These are phyloP conservation scores for Inonotus obliquus DNA, from an alignment of 1,284 basidiomycete genomes.

Conservation along the genomic window DNA sequence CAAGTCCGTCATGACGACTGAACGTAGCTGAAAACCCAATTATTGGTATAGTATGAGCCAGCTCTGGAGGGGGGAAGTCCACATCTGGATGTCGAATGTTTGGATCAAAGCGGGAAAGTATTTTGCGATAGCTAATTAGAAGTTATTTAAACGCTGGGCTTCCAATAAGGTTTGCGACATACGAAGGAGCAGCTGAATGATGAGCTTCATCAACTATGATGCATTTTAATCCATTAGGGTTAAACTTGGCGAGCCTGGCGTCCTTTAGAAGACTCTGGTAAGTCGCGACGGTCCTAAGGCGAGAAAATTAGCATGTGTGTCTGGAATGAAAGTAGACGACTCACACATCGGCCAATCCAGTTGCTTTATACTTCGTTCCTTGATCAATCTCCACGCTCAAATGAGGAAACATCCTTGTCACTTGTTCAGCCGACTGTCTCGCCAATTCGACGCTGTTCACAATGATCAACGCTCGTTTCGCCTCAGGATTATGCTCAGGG, in stretches of 20 bases:
- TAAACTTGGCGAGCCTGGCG: constrained; percentile 75
- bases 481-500: constrained; percentile 37
- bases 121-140: constrained; percentile 60
- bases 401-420: constrained; percentile 61
- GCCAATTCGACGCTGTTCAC: constrained; percentile 90
- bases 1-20: constrained; percentile 86
- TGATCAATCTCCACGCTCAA: constrained; percentile 92
- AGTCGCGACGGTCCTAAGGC: constrained; percentile 79
- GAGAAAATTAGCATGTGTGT: background rate
- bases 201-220: constrained; percentile 94
- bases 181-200: constrained; percentile 90
- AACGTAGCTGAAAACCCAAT: constrained; percentile 97
- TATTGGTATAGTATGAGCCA: constrained; percentile 66
- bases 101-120: constrained; percentile 73
- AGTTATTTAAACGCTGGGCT: constrained; percentile 2
- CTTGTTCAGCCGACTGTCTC: constrained; percentile 78
- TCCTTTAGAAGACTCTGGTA: constrained; percentile 81
- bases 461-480: constrained; percentile 69
- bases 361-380: constrained; percentile 69
- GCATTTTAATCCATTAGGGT: constrained; percentile 68
- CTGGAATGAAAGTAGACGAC: constrained; percentile 24
- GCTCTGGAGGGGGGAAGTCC: constrained; percentile 30
- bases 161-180: constrained; percentile 27
- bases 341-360: constrained; percentile 83
- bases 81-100: constrained; percentile 52